Base-by-base conservation (phyloP, 331 rosid genomes). In the Erythrophleum ivorense region DNA sequence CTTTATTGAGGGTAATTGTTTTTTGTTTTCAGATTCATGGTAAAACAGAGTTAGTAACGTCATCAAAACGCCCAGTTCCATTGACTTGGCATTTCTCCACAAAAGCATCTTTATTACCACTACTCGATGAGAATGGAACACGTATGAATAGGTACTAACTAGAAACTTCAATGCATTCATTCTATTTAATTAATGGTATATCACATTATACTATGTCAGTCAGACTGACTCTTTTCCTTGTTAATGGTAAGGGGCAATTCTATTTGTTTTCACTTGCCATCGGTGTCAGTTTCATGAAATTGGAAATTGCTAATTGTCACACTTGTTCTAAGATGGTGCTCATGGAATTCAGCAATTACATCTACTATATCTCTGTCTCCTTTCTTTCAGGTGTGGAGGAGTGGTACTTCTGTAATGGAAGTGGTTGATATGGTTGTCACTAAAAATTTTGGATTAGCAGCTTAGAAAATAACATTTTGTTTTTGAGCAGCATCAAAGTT, bases 21-120 rank as follows among this genome's bases (percentile, higher is more conserved):
- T 79, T 66, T 84, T 66, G 75, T 71, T 88, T 77, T 83, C 81
- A 95, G 99, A 95, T 95, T 80, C 99, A 95, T 69, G 99, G 97
- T 67, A 79, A 78, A 86, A 95, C 99, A 59, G 99, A 93, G 88
- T 87, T 95, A 88, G 98, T 93, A 80, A 95, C 94, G 58, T 91
- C 99, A 31, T 87, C 90, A 36, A 95, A 85, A 88, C 97, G 98
- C 55, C 99, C 99, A 78, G 97, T 95, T 83, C 99, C 99, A 12
- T 83, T 93, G 87, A 91, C 96, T 58, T 91, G 99, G 98, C 97
- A 91, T 87, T 95, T 95, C 85, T 93, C 99, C 63, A 78, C 87
- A 73, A 95, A 90, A 89, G 80, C 84, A 71, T 86, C 91, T 73
- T 81, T 95, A 80, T 86, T 90, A 54, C 94, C 98, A 46, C 98